Evolutionary conservation across 2,329 filamentous ascomycete genomes (phyloP), one percentile per base, ranked within the genome.

Genomic region (Amylocarpus encephaloides): DNA sequence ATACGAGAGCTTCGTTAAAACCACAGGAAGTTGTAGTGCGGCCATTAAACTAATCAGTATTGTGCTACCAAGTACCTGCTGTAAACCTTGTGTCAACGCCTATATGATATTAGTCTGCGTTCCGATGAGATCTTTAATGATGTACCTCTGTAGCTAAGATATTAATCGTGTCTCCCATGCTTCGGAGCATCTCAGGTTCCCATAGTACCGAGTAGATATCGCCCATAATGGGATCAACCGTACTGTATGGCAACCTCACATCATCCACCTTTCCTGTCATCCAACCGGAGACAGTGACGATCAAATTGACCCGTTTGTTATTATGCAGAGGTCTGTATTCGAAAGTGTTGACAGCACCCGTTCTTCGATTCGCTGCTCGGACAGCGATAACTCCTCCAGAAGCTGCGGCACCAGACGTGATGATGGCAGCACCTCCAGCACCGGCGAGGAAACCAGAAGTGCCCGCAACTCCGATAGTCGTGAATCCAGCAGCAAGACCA

Each of bases 251-350:
- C 63, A 98, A 71, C 53, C 93, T 87, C 44, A 98, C 91, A 67
- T 98, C 93, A 70, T 98, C 93, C 47, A 95, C 84, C 65, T 95
- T 97, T 62, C 94, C 93, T 36, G 89, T 96, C 86, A 98, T 94
- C 93, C 93, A 98, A 3, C 93, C 93, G 0, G 92, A 90, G 29
- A 98, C 82, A 0, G 93, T 97, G 35, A 98, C 83, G 56, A 98
- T 93, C 29, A 98, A 77, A 62, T 98, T 97, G 35, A 96, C 88
- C 51, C 91, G 79, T 70, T 98, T 98, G 70, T 97, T 97, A 72
- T 98, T 98, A 73, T 97, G 91, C 41, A 98, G 73, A 6, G 93
- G 93, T 40, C 92, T 82, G 66, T 97, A 98, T 69, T 98, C 93
- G 64, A 97, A 98, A 0, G 93, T 98, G 69, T 85, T 90, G 51